Percentiles rank a stretch among this genome's conserved stretches.
Conservation (phyloP, 306 rosid species). For the Ormosia semicastrata region DNA sequence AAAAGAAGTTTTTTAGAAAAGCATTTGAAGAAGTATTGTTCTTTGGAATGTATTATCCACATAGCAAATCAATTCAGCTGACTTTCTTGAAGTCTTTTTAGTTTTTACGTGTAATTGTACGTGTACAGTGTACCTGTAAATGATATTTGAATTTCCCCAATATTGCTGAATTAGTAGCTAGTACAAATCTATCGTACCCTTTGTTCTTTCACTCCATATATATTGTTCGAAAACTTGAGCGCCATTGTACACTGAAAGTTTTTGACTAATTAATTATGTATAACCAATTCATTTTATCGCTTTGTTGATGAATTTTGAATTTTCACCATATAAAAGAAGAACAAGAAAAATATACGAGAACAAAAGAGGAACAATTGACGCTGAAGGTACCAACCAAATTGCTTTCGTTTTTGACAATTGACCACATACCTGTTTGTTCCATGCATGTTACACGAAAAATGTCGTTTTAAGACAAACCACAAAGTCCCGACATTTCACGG, state of each 20-base stretch:
- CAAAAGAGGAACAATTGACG: background rate
- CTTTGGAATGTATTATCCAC: too few relatives aligned
- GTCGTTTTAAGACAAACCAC: constrained; percentile 8
- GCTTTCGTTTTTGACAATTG: background rate
- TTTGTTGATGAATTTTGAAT: background rate
- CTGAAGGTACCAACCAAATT: background rate
- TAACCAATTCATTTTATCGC: background rate
- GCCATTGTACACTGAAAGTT: background rate
- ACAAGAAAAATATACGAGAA: background rate
- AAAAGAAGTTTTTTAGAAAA: too few relatives aligned
- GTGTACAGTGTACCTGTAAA: too few relatives aligned
- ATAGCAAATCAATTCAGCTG: too few relatives aligned
- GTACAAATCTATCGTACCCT: too few relatives aligned
- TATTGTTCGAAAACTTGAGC: background rate
- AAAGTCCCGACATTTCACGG: background rate
- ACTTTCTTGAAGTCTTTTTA: too few relatives aligned
- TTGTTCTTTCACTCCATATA: background rate
- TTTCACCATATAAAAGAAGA: background rate
- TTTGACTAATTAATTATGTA: background rate
- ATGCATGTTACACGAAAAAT: background rate
- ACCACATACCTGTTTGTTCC: background rate
- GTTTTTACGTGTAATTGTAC: too few relatives aligned
- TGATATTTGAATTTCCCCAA: background rate
- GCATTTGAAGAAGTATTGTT: too few relatives aligned
- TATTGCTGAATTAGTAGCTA: too few relatives aligned